These are phyloP conservation scores for Dissophora globulifera DNA, from an alignment of 192 early-diverging fungal genomes.

Conservation along the genomic window DNA sequence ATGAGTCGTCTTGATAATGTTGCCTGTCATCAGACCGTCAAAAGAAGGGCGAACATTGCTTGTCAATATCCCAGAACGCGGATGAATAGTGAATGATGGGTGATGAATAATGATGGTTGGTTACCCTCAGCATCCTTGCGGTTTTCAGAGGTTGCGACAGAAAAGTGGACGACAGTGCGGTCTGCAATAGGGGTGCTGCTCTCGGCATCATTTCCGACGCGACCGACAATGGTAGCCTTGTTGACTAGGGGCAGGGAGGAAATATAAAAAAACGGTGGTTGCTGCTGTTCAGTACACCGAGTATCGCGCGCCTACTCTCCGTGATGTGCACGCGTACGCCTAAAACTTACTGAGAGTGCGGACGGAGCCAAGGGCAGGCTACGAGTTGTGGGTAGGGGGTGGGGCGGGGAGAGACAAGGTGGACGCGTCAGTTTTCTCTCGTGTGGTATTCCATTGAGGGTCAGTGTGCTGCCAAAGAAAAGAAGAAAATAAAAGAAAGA, in stretches of 20 bases:
- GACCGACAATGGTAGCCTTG: conserved; percentile 72
- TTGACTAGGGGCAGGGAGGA: too few relatives aligned
- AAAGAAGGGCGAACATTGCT: too few relatives aligned
- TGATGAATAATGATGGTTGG: not conserved
- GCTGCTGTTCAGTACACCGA: too few relatives aligned
- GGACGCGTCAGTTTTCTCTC: too few relatives aligned
- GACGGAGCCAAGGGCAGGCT: conserved; percentile 31
- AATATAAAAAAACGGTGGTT: too few relatives aligned
- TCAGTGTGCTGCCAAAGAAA: too few relatives aligned
- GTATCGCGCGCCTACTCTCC: not conserved
- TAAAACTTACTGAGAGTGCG: conserved; percentile 32
- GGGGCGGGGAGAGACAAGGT: too few relatives aligned
- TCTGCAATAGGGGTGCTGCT: conserved; percentile 52
- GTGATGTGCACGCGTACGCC: too few relatives aligned
- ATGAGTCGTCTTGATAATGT: conserved; percentile 71
- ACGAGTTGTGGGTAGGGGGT: not conserved
- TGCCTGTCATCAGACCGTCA: too few relatives aligned
- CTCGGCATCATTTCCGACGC: conserved; percentile 69
- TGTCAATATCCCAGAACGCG: too few relatives aligned
- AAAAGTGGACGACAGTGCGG: conserved; percentile 63
- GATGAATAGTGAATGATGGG: too few relatives aligned
- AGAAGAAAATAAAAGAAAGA: not conserved
- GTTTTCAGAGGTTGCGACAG: conserved; percentile 69
- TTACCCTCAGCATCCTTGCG: conserved; percentile 68
- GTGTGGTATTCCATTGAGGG: too few relatives aligned